Percentiles rank a stretch among this genome's conserved stretches.
Evolutionary conservation across 2,329 filamentous ascomycete genomes (phyloP).

Genomic region (Alternaria sp.): DNA sequence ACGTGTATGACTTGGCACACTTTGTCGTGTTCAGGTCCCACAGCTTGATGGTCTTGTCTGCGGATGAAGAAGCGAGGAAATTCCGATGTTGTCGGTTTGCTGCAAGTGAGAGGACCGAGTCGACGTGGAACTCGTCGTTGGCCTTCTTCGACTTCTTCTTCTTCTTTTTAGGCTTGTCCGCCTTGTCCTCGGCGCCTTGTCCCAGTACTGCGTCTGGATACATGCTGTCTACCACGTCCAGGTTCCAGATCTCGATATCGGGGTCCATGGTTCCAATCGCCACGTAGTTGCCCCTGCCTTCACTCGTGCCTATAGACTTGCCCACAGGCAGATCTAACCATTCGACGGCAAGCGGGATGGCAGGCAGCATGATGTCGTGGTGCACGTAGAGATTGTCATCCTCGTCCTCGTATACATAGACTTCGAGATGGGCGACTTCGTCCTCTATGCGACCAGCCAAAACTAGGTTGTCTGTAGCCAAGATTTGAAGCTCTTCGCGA

Average conservation of each 20-base stretch:
- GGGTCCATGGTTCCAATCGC: conserved; percentile 97
- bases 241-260: conserved; percentile 98
- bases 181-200: conserved; percentile 63
- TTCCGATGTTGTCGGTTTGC: conserved; percentile 95
- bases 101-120: conserved; percentile 88
- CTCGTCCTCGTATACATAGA: conserved; percentile 96
- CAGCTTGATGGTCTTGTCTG: conserved; percentile 95
- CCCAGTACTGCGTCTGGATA: conserved; percentile 97
- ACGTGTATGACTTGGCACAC: conserved; percentile 93
- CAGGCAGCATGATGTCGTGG: conserved; percentile 98
- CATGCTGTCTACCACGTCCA: conserved; percentile 96
- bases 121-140: conserved; percentile 92
- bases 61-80: conserved; percentile 90
- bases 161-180: conserved; percentile 76
- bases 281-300: conserved; percentile 84
- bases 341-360: conserved; percentile 93
- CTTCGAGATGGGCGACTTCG: conserved; percentile 93
- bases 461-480: conserved; percentile 91
- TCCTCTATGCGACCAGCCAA: conserved; percentile 95
- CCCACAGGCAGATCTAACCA: conserved; percentile 94
- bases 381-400: conserved; percentile 98
- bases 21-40: conserved; percentile 94
- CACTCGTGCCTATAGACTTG: conserved; percentile 61
- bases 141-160: conserved; percentile 90
- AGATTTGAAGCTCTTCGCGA: conserved; percentile 89